Conservation (phyloP, 2,329 filamentous ascomycete species). For the Microdochium trichocladiopsis region DNA sequence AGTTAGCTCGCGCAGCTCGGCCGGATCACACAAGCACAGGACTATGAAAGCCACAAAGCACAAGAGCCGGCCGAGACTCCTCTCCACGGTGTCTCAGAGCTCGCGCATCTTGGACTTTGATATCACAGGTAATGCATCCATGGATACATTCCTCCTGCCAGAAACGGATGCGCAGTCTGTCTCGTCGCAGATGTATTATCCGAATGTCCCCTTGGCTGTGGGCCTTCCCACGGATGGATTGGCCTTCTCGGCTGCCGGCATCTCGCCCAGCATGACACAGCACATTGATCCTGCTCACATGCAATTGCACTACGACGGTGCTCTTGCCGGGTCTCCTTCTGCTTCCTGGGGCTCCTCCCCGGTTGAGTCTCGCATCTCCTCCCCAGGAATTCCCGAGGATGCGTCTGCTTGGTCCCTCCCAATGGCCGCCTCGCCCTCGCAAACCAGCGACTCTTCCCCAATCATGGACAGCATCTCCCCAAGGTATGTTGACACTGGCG, state of each 20-base stretch:
- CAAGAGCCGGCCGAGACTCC: slow-evolving; percentile 35
- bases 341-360: slow-evolving; percentile 46
- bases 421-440: slow-evolving; percentile 33
- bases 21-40: slow-evolving; percentile 36
- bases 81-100: slow-evolving; percentile 39
- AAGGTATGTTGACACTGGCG: slow-evolving; percentile 35
- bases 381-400: slow-evolving; percentile 41
- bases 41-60: slow-evolving; percentile 32
- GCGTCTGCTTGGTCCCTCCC: slow-evolving; percentile 29
- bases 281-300: slow-evolving; percentile 52
- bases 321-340: slow-evolving; percentile 40
- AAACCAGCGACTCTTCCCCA: slow-evolving; percentile 40
- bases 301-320: slow-evolving; percentile 44
- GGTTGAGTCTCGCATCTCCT: slow-evolving; percentile 43
- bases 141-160: slow-evolving; percentile 44
- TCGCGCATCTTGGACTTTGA: slow-evolving; percentile 44
- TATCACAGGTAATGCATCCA: slow-evolving; percentile 44
- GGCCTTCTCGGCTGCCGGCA: slow-evolving; percentile 32
- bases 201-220: slow-evolving; percentile 36
- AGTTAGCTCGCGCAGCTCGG: slow-evolving; percentile 34
- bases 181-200: slow-evolving; percentile 43
- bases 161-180: slow-evolving; percentile 40
- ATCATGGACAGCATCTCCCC: slow-evolving; percentile 42
- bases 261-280: slow-evolving; percentile 33
- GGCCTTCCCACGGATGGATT: slow-evolving; percentile 34